A percentile compares a stretch with the other conserved stretches of the same genome.
Evolutionary conservation across 192 early-diverging fungal genomes (phyloP).

Genomic region (Coemansia umbellata): DNA sequence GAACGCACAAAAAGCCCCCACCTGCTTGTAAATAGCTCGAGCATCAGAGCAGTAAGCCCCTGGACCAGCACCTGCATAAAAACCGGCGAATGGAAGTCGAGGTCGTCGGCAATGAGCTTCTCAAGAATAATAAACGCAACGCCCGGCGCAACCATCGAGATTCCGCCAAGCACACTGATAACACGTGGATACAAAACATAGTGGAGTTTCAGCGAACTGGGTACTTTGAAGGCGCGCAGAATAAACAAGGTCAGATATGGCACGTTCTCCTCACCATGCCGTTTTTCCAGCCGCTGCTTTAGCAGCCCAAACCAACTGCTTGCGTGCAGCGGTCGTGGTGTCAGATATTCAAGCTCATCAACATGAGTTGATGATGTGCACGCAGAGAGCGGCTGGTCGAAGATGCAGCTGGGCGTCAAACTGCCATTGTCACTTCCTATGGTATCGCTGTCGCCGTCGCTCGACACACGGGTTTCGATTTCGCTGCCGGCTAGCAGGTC

Average conservation of each 20-base stretch:
- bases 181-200: slow-evolving; percentile 20
- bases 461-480: slow-evolving; percentile 13
- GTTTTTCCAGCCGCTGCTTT: neutral
- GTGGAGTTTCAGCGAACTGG: no score
- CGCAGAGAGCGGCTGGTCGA: no score
- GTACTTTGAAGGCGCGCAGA: no score
- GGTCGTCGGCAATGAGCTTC: slow-evolving; percentile 23
- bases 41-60: slow-evolving; percentile 3
- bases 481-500: no score
- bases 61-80: slow-evolving; percentile 23
- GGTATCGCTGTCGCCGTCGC: slow-evolving; percentile 20
- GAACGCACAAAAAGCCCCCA: slow-evolving; percentile 18
- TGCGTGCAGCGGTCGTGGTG: neutral
- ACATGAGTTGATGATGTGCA: no score
- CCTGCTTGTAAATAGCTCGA: slow-evolving; percentile 10
- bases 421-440: slow-evolving; percentile 7
- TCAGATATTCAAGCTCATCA: neutral
- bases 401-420: slow-evolving; percentile 3
- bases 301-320: neutral
- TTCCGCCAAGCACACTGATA: slow-evolving; percentile 8
- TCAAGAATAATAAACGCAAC: slow-evolving; percentile 11
- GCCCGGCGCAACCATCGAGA: neutral
- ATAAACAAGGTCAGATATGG: slow-evolving; percentile 17
- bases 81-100: slow-evolving; percentile 16
- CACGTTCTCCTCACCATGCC: slow-evolving; percentile 9